Base-by-base conservation (phyloP, 176 grass and related monocot genomes). In the Oryza meyeriana region DNA sequence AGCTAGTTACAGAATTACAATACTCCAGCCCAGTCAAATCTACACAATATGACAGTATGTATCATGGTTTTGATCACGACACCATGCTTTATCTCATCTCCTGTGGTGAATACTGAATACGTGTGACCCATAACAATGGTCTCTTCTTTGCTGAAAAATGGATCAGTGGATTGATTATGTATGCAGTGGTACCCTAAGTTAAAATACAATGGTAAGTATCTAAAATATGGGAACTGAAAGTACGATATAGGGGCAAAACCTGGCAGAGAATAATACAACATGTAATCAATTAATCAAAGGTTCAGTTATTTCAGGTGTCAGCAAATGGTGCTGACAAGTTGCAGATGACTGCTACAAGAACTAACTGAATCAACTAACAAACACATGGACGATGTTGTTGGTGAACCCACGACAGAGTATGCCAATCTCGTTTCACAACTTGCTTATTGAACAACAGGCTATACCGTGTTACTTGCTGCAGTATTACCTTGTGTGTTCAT, bases 1-100 rank as follows among this genome's bases (percentile, higher is more conserved):
- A 90, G 35, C 62, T 90, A 40, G 72, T 28, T 63, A 45, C 71
- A 85, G 11, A 17, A 12, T 77, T 78, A 71, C 55, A 55, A 35
- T 31, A 7, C 20, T 8, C 50, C 24, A 47, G 40, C 28, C 64
- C 72, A 71, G n/a, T n/a, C n/a, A 32, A 40, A 13, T 66, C 67
- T 59, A 29, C 64, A 64, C 11, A 44, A 27, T 71, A 69, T 77
- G 4, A 38, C n/a, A n/a, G n/a, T 68, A 69, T 81, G 55, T 75
- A 35, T 71, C 42, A 58, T 85, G 27, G 65, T 81, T 85, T 77
- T 59, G 16, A 66, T 57, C 65, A 65, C n/a, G 71, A 35, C 16
- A 76, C 38, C 42, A 59, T 39, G 32, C 25, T 22, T 17, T 33
- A 31, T 48, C 45, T 80, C 48, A 79, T 33, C 41, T 78, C 5